Percentiles rank a stretch among this genome's conserved stretches.
Conservation (phyloP, 1,139 yeast genomes). For the Taphrina sp. region DNA sequence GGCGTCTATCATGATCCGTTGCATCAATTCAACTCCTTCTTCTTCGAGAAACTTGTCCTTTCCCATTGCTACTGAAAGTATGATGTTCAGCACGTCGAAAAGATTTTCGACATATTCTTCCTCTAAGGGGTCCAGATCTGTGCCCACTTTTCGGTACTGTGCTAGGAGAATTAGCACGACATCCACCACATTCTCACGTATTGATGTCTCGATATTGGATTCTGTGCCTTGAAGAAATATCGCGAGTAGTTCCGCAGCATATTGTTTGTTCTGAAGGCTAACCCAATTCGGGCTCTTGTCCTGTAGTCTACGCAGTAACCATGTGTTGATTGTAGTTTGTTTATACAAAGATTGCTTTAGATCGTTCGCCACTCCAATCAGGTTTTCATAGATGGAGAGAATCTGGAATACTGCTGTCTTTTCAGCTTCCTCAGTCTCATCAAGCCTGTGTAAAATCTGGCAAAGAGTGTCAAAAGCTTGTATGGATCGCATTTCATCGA, state of each 20-base stretch:
- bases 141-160: conserved; percentile 38
- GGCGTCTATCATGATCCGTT: conserved; percentile 39
- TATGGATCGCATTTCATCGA: conserved; percentile 30
- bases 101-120: conserved; percentile 41
- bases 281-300: conserved; percentile 34
- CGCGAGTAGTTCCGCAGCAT: conserved; percentile 41
- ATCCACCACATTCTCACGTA: conserved; percentile 38
- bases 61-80: conserved; percentile 38
- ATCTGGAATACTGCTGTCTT: conserved; percentile 33
- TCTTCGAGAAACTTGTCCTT: conserved; percentile 40
- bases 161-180: conserved; percentile 37
- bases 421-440: conserved; percentile 32
- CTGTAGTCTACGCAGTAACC: conserved; percentile 37
- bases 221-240: conserved; percentile 36
- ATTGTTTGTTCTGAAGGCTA: conserved; percentile 39
- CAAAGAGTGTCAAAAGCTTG: conserved; percentile 34
- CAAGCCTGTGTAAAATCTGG: conserved; percentile 36
- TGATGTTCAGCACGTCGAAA: conserved; percentile 38
- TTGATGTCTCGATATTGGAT: conserved; percentile 9
- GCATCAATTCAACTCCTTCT: conserved; percentile 45
- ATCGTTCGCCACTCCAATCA: conserved; percentile 31
- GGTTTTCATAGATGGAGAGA: conserved; percentile 36
- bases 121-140: conserved; percentile 39
- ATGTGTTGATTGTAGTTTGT: conserved; percentile 36
- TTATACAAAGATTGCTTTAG: conserved; percentile 31